phyloP scores from a whole-genome alignment of 306 rosid species.

The Sophora flavescens region DNA sequence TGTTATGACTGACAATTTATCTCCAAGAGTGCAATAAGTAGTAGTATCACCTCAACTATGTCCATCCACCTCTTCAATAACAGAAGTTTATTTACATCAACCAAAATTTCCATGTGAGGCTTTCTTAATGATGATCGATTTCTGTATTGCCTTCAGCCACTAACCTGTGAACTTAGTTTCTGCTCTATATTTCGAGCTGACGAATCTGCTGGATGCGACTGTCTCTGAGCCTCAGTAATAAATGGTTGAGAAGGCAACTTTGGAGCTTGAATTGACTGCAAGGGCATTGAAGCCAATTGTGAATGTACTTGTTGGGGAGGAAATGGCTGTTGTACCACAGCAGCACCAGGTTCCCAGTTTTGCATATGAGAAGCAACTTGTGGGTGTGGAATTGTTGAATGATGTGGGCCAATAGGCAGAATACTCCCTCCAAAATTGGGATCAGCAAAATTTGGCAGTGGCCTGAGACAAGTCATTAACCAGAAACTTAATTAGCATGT shows the following conservation, averaged over 20 bases:
- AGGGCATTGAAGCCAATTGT: constrained; percentile 60
- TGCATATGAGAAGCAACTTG: constrained; percentile 59
- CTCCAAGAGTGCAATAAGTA: constrained; percentile 8
- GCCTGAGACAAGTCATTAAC: constrained; percentile 59
- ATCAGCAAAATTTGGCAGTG: constrained; percentile 59
- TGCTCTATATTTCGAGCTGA: constrained; percentile 58
- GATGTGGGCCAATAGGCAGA: constrained; percentile 63
- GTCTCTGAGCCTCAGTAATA: constrained; percentile 63
- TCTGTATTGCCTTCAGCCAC: constrained; percentile 48
- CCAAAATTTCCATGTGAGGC: constrained; percentile 38
- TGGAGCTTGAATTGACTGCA: constrained; percentile 53
- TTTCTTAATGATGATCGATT: constrained; percentile 34
- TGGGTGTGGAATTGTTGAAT: constrained; percentile 59
- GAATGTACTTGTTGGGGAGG: constrained; percentile 59
- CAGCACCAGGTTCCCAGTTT: constrained; percentile 66
- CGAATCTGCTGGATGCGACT: constrained; percentile 50
- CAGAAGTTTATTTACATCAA: constrained; percentile 27
- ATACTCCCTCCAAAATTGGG: constrained; percentile 55
- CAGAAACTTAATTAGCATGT: constrained; percentile 33
- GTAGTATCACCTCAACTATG: neutral
- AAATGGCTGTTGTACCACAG: constrained; percentile 56
- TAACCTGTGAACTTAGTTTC: constrained; percentile 72
- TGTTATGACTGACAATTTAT: constrained; percentile 6
- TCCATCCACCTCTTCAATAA: constrained; percentile 39
- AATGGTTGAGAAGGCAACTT: constrained; percentile 59